Percentiles rank a stretch among this genome's conserved stretches.
phyloP scores from a whole-genome alignment of 73 alveolate genomes.

The Uronychia binucleata region DNA sequence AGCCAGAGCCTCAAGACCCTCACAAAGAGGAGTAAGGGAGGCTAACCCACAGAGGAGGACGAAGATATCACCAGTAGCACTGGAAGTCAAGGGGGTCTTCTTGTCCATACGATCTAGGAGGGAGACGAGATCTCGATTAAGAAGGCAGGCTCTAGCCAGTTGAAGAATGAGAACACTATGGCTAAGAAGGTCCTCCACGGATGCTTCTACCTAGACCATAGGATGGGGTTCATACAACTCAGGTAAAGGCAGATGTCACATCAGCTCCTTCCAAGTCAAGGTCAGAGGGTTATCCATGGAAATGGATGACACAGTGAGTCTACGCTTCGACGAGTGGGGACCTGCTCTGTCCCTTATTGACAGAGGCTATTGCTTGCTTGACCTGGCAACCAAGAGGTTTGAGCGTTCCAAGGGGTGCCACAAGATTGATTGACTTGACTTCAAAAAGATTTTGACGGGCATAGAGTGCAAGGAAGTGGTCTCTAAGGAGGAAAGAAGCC shows the following conservation, averaged over 20 bases:
- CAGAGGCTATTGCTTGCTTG: neutral
- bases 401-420: neutral
- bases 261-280: neutral
- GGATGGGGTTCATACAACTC: neutral
- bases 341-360: neutral
- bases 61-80: neutral
- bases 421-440: neutral
- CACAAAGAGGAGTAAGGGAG: neutral
- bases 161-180: neutral
- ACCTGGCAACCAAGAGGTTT: neutral
- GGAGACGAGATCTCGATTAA: neutral
- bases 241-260: neutral
- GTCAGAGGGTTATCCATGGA: neutral
- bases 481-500: no score
- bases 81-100: no score
- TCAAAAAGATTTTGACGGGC: neutral
- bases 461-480: neutral
- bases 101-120: neutral
- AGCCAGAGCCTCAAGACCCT: neutral
- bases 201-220: neutral
- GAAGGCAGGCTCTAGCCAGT: neutral
- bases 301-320: neutral
- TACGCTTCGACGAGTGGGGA: neutral
- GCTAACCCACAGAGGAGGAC: no score
- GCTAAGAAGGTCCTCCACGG: no score